Percentiles rank a stretch among this genome's conserved stretches.
Conservation (phyloP, 208 protist genomes). For the Trypanosoma rangeli region DNA sequence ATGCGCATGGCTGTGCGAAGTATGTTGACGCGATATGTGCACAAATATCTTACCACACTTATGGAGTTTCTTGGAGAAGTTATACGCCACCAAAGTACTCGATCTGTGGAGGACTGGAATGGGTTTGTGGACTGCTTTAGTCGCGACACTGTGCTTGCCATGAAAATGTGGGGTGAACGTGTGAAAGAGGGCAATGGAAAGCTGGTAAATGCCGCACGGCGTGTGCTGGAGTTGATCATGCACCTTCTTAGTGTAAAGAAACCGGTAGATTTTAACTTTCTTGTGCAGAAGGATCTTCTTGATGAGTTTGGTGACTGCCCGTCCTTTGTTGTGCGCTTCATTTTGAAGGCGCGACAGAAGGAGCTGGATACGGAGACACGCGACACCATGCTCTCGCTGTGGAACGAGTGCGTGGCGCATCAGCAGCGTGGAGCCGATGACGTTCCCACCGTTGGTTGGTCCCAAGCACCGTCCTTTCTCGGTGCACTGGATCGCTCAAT, state of each 20-base stretch:
- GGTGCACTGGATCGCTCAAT: conserved; percentile 68
- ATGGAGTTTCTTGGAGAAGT: conserved; percentile 82
- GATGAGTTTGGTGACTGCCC: conserved; percentile 88
- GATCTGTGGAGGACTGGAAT: conserved; percentile 60
- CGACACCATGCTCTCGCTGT: conserved; percentile 67
- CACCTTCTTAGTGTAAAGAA: conserved; percentile 67
- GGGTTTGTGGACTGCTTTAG: conserved; percentile 68
- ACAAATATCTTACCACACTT: conserved; percentile 74
- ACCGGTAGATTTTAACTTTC: conserved; percentile 69
- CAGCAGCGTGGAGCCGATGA: conserved; percentile 80
- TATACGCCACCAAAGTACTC: conserved; percentile 79
- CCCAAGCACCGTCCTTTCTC: conserved; percentile 61
- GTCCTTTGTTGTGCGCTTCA: conserved; percentile 81
- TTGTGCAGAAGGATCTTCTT: conserved; percentile 70
- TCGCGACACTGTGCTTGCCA: conserved; percentile 58
- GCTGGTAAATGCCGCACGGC: conserved; percentile 54
- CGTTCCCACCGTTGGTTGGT: conserved; percentile 62
- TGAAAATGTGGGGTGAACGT: conserved; percentile 57
- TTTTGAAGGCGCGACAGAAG: conserved; percentile 52
- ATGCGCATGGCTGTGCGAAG: conserved; percentile 55
- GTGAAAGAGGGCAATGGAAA: conserved; percentile 37
- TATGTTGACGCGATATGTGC: conserved; percentile 71
- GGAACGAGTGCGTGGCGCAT: conserved; percentile 63
- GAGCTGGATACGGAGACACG: conserved; percentile 59
- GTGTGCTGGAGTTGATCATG: conserved; percentile 59